Evolutionary conservation across 2,329 filamentous ascomycete species (phyloP), one percentile per base, ranked within the genome.

Genomic region (Cytospora piceicola): DNA sequence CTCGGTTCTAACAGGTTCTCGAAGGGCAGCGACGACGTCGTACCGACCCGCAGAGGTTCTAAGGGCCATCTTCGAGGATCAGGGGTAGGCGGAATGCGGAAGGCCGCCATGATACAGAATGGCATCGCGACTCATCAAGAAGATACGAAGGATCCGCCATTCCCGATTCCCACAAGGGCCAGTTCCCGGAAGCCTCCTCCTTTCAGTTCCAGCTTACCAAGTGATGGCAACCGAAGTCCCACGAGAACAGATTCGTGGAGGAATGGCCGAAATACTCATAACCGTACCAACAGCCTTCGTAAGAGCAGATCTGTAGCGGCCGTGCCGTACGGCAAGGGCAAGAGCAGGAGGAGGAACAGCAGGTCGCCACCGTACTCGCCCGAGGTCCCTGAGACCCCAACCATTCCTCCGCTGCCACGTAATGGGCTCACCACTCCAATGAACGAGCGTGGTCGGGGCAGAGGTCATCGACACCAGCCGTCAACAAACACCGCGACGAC

Each of bases 121-220:
- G 90, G 92, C 22, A 89, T 92, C 61, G 86, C 85, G 30, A 88
- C 87, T 14, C 91, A 94, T 70, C 83, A 84, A 66, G 80, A 82
- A 56, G 92, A 88, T 67, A 67, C 80, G 63, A 79, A 76, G 34
- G 82, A 87, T 61, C 94, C 95, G 32, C 95, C 95, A 0, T 97
- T 96, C 80, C 94, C 95, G 0, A 96, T 99, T 8, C 95, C 95
- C 0, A 90, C 89, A 3, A 85, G 95, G 64, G 91, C 92, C 34
- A 98, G 94, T 77, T 99, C 94, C 7, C 88, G 93, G 67, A 89
- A 90, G 72, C 84, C 89, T 29, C 85, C 88, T 27, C 85, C 88
- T 0, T 77, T 88, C 67, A 89, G 85, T 70, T 81, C 85, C 59
- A 93, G 91, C 74, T 81, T 82, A 3, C 82, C 84, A 0, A 87